A percentile compares a stretch with the other conserved stretches of the same genome.
Conservation (phyloP, 2,329 filamentous ascomycete genomes). For the Nigrospora sphaerica region DNA sequence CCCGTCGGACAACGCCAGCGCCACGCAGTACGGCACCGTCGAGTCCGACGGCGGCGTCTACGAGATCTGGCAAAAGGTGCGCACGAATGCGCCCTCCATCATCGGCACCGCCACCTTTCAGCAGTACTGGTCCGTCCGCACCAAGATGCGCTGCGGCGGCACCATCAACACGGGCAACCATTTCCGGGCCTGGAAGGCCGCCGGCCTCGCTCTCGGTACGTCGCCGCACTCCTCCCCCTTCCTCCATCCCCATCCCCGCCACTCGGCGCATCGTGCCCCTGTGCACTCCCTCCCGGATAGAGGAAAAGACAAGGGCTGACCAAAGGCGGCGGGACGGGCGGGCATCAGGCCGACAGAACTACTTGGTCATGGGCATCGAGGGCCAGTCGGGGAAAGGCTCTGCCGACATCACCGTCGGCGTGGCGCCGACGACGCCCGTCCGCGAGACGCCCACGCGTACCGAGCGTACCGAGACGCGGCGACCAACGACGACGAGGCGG, state of each 20-base stretch:
- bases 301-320: too few relatives aligned
- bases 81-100: conserved; percentile 25
- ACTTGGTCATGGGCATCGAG: conserved; percentile 1
- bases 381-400: conserved; percentile 2
- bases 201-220: neutral
- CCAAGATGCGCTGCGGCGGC: conserved; percentile 2
- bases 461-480: neutral
- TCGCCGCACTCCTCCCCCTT: too few relatives aligned
- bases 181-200: conserved; percentile 2
- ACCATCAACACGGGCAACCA: conserved; percentile 3
- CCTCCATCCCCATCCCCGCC: too few relatives aligned
- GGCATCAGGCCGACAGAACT: neutral
- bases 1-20: conserved; percentile 8
- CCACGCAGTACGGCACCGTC: conserved; percentile 7
- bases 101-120: conserved; percentile 25
- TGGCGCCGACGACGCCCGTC: neutral
- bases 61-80: conserved; percentile 9
- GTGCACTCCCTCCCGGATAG: too few relatives aligned
- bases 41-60: conserved; percentile 8
- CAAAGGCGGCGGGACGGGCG: too few relatives aligned
- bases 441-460: neutral
- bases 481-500: too few relatives aligned
- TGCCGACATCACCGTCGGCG: conserved; percentile 1
- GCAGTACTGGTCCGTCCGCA: conserved; percentile 30
- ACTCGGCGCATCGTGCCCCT: too few relatives aligned